Evolutionary conservation across 2,329 filamentous ascomycete species (phyloP), one percentile per base, ranked within the genome.

Genomic region (Fusarium multiceps): DNA sequence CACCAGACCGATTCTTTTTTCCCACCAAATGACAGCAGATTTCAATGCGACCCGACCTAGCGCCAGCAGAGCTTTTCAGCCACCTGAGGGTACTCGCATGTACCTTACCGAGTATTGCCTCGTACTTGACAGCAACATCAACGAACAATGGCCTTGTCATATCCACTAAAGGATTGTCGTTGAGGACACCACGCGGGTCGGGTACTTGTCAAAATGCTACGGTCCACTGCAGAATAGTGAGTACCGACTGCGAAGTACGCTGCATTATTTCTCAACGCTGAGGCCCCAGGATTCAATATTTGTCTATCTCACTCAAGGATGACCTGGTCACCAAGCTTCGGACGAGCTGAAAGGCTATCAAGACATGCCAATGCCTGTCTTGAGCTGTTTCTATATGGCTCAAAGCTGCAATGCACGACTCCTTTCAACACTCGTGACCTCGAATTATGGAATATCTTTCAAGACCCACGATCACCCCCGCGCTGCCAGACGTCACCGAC

Each of bases 401-500:
- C 34, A 42, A 21, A 53, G 32, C 32, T 59, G 56, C 40, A 58
- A 58, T 66, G 53, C 41, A 57, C 62, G 60, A 54, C 59, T 28
- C 41, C 30, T 51, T 46, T 51, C 57, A 56, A 63, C 46, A 32
- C 72, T 66, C 72, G 68, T 74, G 72, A 74, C 68, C 65, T 68
- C 9, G 55, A 59, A 50, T 34, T 55, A 41, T 58, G 59, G 55
- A 53, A 59, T 66, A 60, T 46, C 45, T 49, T 56, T 40, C 32
- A 37, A 46, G 46, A 55, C 57, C 57, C 51, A 71, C 59, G 47
- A 67, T 27, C 48, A 59, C 53, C 55, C 63, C 67, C 63, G 63
- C 68, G 67, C 69, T 66, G 71, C 64, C 55, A 71, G 67, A 72
- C 71, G 71, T 74, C 69, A 74, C 68, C 57, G 45, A 60, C 58